phyloP scores from a whole-genome alignment of 176 grass and related monocot genomes.

The Bolboschoenus planiculmis region DNA sequence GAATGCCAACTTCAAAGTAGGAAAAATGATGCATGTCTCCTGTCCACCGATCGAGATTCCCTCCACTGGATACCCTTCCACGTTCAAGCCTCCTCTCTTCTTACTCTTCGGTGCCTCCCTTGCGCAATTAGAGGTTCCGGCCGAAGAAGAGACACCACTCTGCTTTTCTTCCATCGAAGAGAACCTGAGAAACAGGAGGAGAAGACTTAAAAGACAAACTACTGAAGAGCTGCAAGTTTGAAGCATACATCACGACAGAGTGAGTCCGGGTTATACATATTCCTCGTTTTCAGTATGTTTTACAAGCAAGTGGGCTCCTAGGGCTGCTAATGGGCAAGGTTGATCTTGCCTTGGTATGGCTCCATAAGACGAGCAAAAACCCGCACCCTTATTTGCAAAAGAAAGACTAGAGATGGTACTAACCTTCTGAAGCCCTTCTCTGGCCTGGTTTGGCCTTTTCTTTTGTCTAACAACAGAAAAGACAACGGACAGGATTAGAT shows the following conservation, averaged over 20 bases:
- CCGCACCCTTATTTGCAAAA: not conserved
- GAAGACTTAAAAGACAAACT: not conserved
- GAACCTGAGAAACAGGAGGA: not conserved
- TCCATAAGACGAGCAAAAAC: not conserved
- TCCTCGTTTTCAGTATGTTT: not conserved
- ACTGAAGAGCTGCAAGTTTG: not conserved
- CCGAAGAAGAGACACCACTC: not conserved
- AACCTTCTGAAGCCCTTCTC: not conserved
- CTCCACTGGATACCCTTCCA: constrained; percentile 73
- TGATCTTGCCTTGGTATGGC: not conserved
- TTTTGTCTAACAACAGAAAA: not conserved
- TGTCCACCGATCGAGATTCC: constrained; percentile 82
- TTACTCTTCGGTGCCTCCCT: not conserved
- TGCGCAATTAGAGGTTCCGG: not conserved
- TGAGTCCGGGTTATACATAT: not conserved
- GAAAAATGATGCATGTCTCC: constrained; percentile 88
- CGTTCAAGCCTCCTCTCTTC: constrained; percentile 8
- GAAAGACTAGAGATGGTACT: not conserved
- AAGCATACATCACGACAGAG: not conserved
- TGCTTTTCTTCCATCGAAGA: not conserved
- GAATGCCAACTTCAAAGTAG: constrained; percentile 79
- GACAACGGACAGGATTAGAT: no score
- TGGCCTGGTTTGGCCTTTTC: not conserved
- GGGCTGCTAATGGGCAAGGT: not conserved
- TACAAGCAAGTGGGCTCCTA: not conserved